phyloP scores from a whole-genome alignment of 208 protist species.

The Crithidia thermophila region DNA sequence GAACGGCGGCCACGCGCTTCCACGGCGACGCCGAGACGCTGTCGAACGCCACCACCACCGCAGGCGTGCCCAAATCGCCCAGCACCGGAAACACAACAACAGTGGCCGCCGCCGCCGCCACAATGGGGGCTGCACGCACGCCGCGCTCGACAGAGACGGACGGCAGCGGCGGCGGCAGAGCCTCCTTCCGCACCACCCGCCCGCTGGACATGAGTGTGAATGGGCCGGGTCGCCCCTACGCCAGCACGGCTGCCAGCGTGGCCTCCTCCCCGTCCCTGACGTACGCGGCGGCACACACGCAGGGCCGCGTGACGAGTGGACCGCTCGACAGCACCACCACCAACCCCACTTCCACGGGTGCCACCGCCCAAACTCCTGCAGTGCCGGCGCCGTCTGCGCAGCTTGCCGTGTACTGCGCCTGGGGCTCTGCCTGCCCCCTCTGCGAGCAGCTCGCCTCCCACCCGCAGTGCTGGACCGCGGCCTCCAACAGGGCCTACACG shows the following conservation, averaged over 20 bases:
- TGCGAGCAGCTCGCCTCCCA: conserved; percentile 65
- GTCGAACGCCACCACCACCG: neutral
- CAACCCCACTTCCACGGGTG: no score
- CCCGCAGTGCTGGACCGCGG: conserved; percentile 53
- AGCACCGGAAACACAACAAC: conserved; percentile 11
- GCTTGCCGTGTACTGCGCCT: conserved; percentile 66
- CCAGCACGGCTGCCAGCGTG: neutral
- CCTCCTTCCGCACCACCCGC: neutral
- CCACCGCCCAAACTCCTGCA: neutral
- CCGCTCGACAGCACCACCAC: neutral
- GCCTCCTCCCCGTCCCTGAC: conserved; percentile 4
- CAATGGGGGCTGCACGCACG: conserved; percentile 3
- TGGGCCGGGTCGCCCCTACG: neutral
- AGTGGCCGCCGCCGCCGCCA: neutral
- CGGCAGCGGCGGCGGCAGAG: neutral
- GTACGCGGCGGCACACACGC: neutral
- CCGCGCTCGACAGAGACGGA: conserved; percentile 20
- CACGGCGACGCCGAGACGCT: conserved; percentile 7
- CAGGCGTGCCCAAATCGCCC: conserved; percentile 14
- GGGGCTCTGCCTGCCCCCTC: conserved; percentile 75
- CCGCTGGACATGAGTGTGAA: neutral
- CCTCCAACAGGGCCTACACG: conserved; percentile 17
- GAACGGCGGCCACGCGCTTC: neutral
- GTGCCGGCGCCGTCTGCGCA: conserved; percentile 1
- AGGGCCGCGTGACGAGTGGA: neutral